phyloP scores from a whole-genome alignment of 1,139 yeast genomes.

The Geotrichum restrictum region DNA sequence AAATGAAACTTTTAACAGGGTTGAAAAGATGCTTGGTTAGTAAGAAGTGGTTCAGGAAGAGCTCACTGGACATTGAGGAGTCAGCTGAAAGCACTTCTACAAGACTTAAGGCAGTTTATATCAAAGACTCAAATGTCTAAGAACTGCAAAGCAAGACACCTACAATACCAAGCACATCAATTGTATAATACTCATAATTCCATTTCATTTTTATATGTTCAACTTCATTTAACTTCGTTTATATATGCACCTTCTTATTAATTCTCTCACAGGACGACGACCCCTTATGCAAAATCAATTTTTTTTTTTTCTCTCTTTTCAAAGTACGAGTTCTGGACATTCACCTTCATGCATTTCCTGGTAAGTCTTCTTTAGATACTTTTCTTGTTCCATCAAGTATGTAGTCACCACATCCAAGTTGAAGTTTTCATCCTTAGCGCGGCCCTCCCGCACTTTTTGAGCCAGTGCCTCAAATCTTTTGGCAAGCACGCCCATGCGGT shows the following conservation, averaged over 20 bases:
- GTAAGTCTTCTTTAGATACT: conserved; percentile 13
- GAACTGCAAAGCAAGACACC: too few relatives aligned
- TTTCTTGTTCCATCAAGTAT: conserved; percentile 14
- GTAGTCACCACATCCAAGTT: conserved; percentile 10
- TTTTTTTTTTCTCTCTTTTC: neutral
- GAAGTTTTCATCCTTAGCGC: conserved; percentile 9
- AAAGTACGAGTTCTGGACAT: neutral
- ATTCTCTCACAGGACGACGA: neutral
- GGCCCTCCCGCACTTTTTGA: conserved; percentile 13
- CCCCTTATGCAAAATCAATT: neutral
- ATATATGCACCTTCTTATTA: neutral
- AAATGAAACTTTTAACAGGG: too few relatives aligned
- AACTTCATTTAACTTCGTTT: neutral
- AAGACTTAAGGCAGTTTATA: too few relatives aligned
- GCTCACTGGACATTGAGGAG: too few relatives aligned
- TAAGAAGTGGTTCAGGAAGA: too few relatives aligned
- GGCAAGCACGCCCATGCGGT: conserved; percentile 38
- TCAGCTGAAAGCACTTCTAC: too few relatives aligned
- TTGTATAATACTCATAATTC: too few relatives aligned
- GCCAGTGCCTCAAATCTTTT: conserved; percentile 10
- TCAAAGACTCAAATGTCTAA: too few relatives aligned
- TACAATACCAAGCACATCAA: too few relatives aligned
- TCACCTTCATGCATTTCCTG: conserved; percentile 12
- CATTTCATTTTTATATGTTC: neutral
- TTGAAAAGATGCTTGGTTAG: too few relatives aligned